Evolutionary conservation across 2,329 filamentous ascomycete species (phyloP), one percentile per base, ranked within the genome.

Genomic region (Fusarium citri): DNA sequence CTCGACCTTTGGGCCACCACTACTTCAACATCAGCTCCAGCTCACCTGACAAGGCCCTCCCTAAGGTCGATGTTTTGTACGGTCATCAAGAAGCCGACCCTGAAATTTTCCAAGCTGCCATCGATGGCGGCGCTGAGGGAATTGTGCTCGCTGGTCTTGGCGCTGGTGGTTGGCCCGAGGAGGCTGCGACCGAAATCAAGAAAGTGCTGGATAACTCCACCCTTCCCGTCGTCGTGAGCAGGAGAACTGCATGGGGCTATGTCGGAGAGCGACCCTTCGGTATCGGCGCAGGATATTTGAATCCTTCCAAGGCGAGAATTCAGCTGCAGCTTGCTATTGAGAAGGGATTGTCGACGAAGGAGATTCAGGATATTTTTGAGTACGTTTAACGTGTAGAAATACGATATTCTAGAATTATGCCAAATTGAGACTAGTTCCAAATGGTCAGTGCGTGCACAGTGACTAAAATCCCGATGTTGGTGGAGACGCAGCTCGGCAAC

Each of bases 91-190:
- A 83, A 49, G 81, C 85, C 50, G 78, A 85, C 54, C 78, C 83
- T 3, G 74, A 74, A 18, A 78, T 87, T 1, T 82, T 87, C 47
- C 74, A 79, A 23, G 80, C 83, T 0, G 83, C 86, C 1, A 80
- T 86, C 8, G 77, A 77, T 0, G 78, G 75, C 5, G 87, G 86
- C 0, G 86, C 86, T 0, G 73, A 84, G 64, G 87, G 87, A 0
- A 80, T 89, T 8, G 85, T 89, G 0, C 83, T 85, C 9, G 87
- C 86, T 0, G 86, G 86, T 18, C 81, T 86, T 31, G 87, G 87
- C 1, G 85, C 85, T 1, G 87, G 87, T 8, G 82, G 83, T 0
- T 82, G 85, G 77, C 81, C 80, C 0, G 73, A 74, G 0, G 70
- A 73, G 8, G 83, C 82, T 5, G 64, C 69, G 3, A 56, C 74